Percentiles rank a stretch among this genome's conserved stretches.
These are phyloP conservation scores for Agastache rugosa DNA, from an alignment of 257 asterid species.

Conservation along the genomic window DNA sequence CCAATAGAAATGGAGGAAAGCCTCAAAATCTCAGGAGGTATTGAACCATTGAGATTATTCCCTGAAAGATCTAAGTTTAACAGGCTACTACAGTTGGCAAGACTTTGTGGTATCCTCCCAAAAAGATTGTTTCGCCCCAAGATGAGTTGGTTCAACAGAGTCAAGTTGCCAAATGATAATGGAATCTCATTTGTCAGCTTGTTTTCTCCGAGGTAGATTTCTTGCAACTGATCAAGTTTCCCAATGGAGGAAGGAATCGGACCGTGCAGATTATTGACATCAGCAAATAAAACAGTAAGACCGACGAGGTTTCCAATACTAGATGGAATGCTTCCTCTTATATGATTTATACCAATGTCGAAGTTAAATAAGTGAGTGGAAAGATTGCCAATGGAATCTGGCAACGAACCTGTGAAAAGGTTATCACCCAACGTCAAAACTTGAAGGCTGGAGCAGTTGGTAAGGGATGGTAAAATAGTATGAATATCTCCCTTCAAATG, in stretches of 20 bases:
- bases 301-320: background rate
- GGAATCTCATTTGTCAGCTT: conserved; percentile 19
- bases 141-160: background rate
- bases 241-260: conserved; percentile 37
- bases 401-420: background rate
- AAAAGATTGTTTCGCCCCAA: background rate
- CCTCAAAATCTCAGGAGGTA: conserved; percentile 29
- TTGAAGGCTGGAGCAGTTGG: conserved; percentile 39
- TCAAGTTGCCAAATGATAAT: conserved; percentile 32
- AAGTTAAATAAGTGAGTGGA: background rate
- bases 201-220: background rate
- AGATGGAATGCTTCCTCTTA: background rate
- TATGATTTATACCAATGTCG: background rate
- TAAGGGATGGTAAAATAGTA: conserved; percentile 39
- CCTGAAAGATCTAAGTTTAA: background rate
- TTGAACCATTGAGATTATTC: conserved; percentile 27
- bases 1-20: conserved; percentile 27
- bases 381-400: background rate
- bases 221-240: background rate
- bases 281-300: background rate
- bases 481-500: conserved; percentile 36
- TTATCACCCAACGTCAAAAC: background rate
- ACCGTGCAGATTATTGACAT: conserved; percentile 39
- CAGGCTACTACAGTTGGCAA: conserved; percentile 30
- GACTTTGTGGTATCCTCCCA: conserved; percentile 32